Percentiles rank a stretch among this genome's conserved stretches.
phyloP scores from a whole-genome alignment of 1,284 basidiomycete genomes.

The Chiua sp. region DNA sequence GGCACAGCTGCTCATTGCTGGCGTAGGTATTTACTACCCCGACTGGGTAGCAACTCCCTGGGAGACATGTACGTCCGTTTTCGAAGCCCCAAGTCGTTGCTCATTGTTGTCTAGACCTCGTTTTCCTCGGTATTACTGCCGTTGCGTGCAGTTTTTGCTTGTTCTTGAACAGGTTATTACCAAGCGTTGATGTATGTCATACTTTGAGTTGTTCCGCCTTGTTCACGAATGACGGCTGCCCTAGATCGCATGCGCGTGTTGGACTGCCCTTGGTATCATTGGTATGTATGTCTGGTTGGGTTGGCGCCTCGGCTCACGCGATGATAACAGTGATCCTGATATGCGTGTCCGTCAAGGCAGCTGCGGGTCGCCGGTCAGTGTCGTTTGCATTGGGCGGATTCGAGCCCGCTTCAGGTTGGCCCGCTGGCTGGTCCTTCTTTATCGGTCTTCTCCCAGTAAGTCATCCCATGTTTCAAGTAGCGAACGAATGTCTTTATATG shows the following conservation, averaged over 20 bases:
- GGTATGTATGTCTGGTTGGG: constrained; percentile 32
- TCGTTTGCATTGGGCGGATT: constrained; percentile 55
- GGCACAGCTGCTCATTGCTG: constrained; percentile 55
- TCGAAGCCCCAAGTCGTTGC: neutral
- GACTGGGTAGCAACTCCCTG: constrained; percentile 54
- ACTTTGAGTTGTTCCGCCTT: neutral
- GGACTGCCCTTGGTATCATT: constrained; percentile 58
- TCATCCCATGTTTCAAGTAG: neutral
- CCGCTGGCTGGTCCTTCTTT: constrained; percentile 62
- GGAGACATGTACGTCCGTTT: constrained; percentile 51
- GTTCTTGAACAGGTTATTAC: constrained; percentile 52
- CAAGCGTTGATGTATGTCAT: constrained; percentile 52
- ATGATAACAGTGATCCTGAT: constrained; percentile 48
- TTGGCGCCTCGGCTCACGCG: constrained; percentile 3
- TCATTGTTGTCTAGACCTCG: constrained; percentile 44
- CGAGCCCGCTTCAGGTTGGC: constrained; percentile 59
- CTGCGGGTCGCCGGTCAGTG: constrained; percentile 50
- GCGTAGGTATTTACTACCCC: constrained; percentile 52
- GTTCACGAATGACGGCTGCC: neutral
- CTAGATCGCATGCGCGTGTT: constrained; percentile 55
- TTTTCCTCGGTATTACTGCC: constrained; percentile 53
- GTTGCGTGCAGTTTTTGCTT: constrained; percentile 51
- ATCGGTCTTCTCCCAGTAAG: constrained; percentile 58
- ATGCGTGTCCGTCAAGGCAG: constrained; percentile 54
- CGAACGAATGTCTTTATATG: neutral